Percentiles rank a stretch among this genome's conserved stretches.
These are phyloP conservation scores for Orychophragmus violaceus DNA, from an alignment of 345 rosid genomes.

Conservation along the genomic window DNA sequence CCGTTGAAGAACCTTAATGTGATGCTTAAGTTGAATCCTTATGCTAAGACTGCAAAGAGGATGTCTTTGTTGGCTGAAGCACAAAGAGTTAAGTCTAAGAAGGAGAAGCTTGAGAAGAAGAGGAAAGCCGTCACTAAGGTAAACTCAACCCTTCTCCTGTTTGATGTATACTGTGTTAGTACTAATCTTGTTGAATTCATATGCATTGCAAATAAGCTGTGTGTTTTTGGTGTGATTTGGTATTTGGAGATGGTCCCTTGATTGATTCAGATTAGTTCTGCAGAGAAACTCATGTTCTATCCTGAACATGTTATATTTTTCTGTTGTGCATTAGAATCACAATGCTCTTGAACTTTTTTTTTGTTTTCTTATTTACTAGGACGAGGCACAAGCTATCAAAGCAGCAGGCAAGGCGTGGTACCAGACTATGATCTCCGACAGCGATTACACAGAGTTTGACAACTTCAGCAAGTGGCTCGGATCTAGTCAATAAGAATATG, in stretches of 20 bases:
- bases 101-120: slow-evolving; percentile 95
- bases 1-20: slow-evolving; percentile 83
- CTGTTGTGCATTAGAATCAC: background rate
- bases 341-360: background rate
- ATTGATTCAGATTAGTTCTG: background rate
- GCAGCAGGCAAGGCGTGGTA: slow-evolving; percentile 96
- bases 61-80: slow-evolving; percentile 93
- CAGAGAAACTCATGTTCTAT: background rate
- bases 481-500: slow-evolving; percentile 47
- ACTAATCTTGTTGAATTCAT: background rate
- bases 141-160: background rate
- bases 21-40: slow-evolving; percentile 83
- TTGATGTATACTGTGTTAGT: background rate
- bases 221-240: background rate
- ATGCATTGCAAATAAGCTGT: background rate
- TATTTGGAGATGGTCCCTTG: background rate
- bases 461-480: slow-evolving; percentile 86
- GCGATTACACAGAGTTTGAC: slow-evolving; percentile 85
- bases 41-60: slow-evolving; percentile 94
- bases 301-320: background rate
- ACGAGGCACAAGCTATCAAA: slow-evolving; percentile 65
- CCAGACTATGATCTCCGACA: slow-evolving; percentile 83
- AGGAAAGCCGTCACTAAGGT: slow-evolving; percentile 74
- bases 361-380: slow-evolving; percentile 36
- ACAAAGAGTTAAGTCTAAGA: slow-evolving; percentile 85